These are phyloP conservation scores for Apophysomyces sp. DNA, from an alignment of 371 early-diverging fungal genomes.

Conservation along the genomic window DNA sequence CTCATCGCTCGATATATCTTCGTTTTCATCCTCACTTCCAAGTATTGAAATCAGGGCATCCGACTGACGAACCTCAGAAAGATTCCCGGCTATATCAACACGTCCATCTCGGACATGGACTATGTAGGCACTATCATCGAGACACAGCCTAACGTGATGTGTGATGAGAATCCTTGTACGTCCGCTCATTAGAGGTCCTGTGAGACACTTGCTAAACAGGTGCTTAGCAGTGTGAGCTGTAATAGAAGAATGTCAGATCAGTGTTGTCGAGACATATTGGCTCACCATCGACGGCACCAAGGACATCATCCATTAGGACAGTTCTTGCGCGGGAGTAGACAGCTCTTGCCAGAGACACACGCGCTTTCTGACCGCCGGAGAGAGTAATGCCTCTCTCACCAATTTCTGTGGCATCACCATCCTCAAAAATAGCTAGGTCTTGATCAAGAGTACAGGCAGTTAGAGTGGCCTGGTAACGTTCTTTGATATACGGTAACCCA, in stretches of 20 bases:
- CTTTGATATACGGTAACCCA: conserved; percentile 43
- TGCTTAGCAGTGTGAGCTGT: conserved; percentile 85
- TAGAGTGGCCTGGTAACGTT: conserved; percentile 57
- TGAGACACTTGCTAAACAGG: conserved; percentile 69
- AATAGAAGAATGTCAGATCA: too few relatives aligned
- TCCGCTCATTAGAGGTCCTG: conserved; percentile 66
- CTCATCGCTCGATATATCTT: conserved; percentile 22
- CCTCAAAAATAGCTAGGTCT: conserved; percentile 62
- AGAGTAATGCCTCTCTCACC: conserved; percentile 86
- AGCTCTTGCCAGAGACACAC: conserved; percentile 82
- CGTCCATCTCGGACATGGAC: conserved; percentile 66
- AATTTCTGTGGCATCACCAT: conserved; percentile 91
- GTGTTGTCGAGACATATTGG: too few relatives aligned
- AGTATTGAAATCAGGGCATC: conserved; percentile 35
- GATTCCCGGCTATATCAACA: conserved; percentile 38
- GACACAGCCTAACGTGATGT: conserved; percentile 81
- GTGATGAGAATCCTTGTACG: conserved; percentile 88
- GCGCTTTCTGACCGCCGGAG: conserved; percentile 79
- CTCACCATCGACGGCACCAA: conserved; percentile 74
- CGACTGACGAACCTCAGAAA: conserved; percentile 43
- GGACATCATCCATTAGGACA: conserved; percentile 82
- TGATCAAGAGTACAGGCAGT: conserved; percentile 56
- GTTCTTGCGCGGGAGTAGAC: conserved; percentile 75
- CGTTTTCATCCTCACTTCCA: conserved; percentile 42
- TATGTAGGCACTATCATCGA: conserved; percentile 63